Base-by-base conservation (phyloP, 345 rosid genomes). In the Citrus inodora region DNA sequence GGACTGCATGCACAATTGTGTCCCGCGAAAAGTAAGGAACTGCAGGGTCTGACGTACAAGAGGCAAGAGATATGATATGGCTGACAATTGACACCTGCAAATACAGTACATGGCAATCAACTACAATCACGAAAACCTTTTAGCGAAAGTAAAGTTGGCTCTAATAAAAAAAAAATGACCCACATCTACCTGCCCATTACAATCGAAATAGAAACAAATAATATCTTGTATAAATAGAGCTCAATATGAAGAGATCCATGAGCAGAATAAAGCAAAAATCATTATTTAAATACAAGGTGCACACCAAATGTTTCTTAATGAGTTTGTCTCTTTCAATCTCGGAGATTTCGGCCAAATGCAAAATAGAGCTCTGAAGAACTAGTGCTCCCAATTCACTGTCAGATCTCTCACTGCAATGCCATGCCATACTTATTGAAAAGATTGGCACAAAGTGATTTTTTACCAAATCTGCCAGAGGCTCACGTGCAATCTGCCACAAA, bases 51-150 rank as follows among this genome's bases (percentile, higher is more conserved):
- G 92, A 70, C 68, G 85, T 83, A 86, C 87, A 79, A 70, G 95
- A 95, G 55, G 91, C 85, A 81, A 93, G 89, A 73, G 97, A 89
- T 55, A 95, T 73, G 68, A 92, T 80, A 82, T 91, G 90, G 88
- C 94, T 86, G 77, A 95, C 93, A 77, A 95, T 89, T 73, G 98
- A 92, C 32, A 95, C 99, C 98, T 95, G 76, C 74, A 86, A 73
- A 84, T 55, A 53, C 74, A 81, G 32, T 65, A 80, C 51, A 83
- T 30, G 77, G 75, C 27, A 76, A 64, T 58, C 19, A 80, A 7
- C 62, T 74, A 73, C 14, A 75, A 19, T 71, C 35, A 33, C 2
- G 16, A 53, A 70, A 11, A 72, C 33, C 42, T 24, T 42, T 37
- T 10, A 19, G 28, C 27, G 5, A 30, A 32, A 58, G 27, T 58